Evolutionary conservation across 441 rosid genomes (phyloP), one percentile per base, ranked within the genome.

Genomic region (Aleurites moluccanus): DNA sequence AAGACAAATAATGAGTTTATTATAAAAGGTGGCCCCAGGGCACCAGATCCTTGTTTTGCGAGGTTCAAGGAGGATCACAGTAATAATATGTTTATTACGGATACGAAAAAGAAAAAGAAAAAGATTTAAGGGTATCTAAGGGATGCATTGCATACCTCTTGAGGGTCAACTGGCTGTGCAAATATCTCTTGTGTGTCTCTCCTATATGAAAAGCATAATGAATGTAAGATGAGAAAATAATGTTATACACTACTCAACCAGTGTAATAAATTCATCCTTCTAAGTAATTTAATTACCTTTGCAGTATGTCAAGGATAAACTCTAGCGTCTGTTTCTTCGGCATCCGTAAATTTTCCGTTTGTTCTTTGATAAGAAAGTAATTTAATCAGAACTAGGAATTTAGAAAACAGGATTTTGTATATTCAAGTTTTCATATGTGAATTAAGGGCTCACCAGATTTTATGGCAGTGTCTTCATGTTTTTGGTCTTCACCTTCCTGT

Each of bases 81-180:
- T 67, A 45, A 45, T 10, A 45, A 45, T 45, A 18, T 45, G 16
- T 45, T 45, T 45, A 10, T 45, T 13, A 45, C 25, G 70, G 21
- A 50, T 8, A 61, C 25, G 20, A 2, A 33, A 40, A 40, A 30
- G 20, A 2, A 33, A 40, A 40, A 35, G 50, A 55, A 50, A 44
- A 3, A 44, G 53, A 73, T 7, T 16, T 18, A 0, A 33, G 2
- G 44, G 40, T 10, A 0, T 27, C 10, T 3, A n/a, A 6, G 13
- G 14, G 20, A 18, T 64, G 27, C 52, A 67, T 67, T 75, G 64
- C 80, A 64, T 72, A 87, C 93, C 88, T 86, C 84, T 0, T 69
- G 66, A 21, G 85, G 69, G 62, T 86, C 72, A 49, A 86, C 86
- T 25, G 89, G 91, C 80, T 85, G 82, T 0, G 90, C 84, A 42